Base-by-base conservation (phyloP, 2,329 filamentous ascomycete genomes). In the Hirsutella thompsonii region DNA sequence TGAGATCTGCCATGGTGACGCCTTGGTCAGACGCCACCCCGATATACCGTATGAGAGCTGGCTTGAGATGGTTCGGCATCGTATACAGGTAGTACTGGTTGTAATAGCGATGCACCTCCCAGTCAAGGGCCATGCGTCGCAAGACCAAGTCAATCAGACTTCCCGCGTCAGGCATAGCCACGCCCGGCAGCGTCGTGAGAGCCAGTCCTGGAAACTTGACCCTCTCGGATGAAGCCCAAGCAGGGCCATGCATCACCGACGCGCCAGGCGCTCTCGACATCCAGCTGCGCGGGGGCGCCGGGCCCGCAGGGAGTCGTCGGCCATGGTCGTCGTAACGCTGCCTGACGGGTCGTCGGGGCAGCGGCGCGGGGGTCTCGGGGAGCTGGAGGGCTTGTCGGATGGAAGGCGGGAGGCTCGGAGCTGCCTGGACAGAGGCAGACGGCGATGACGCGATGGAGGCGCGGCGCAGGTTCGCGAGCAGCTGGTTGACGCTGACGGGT, bases 261-360 rank as follows among this genome's bases (percentile, higher is more conserved):
- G 49, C 44, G 34, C 42, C 43, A 36, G 43, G 38, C 29, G 44
- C 44, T 66, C 54, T 42, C 37, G 46, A 46, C 13, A 57, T 43
- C 76, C 76, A 81, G 51, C 73, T 79, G 30, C 64, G 64, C 2
- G 76, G 76, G 19, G 76, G 68, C 20, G 74, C 67, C 19, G 76
- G 76, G 0, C 76, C 76, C 2, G 76, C 66, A 9, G 76, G 75
- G 18, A 69, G 56, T 42, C 72, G 65, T 42, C 68, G 63, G 16
- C 73, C 72, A 51, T 62, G 57, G 14, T 55, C 55, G 49, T 71
- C 70, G 34, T 69, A 58, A 44, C 62, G 56, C 38, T 53, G 50
- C 40, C 67, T 62, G 43, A 53, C 53, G 20, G 59, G 60, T 35
- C 67, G 62, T 42, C 73, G 64, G 20, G 72, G 71, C 20, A 56